phyloP scores from a whole-genome alignment of 1,284 basidiomycete species.

The Fereydounia khargensis region DNA sequence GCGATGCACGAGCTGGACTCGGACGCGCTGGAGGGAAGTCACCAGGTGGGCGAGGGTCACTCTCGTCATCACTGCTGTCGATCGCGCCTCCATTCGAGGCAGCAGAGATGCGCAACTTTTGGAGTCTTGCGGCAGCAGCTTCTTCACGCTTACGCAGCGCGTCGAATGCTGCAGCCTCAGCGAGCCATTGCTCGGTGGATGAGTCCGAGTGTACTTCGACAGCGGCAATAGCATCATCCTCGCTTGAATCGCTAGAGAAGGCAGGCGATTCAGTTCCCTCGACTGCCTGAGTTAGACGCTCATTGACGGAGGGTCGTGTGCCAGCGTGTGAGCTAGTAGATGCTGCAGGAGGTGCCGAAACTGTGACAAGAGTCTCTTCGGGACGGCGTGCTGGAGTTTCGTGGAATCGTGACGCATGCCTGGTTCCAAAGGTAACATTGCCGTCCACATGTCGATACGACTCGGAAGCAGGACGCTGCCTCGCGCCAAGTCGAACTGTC shows the following conservation, averaged over 20 bases:
- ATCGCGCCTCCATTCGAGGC: constrained; percentile 14
- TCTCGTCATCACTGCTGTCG: neutral
- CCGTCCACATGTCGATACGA: too few species aligned
- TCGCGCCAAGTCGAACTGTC: too few species aligned
- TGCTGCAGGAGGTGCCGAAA: constrained; percentile 31
- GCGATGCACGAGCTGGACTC: neutral
- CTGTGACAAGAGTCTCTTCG: constrained; percentile 24
- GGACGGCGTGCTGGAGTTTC: constrained; percentile 21
- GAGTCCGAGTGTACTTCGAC: constrained; percentile 16
- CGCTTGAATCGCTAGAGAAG: neutral
- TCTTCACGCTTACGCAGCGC: constrained; percentile 29
- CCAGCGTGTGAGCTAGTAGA: too few species aligned
- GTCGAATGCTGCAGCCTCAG: constrained; percentile 32
- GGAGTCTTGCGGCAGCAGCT: constrained; percentile 16
- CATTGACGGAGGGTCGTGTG: too few species aligned
- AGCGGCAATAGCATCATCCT: constrained; percentile 15
- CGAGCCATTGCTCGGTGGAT: constrained; percentile 32
- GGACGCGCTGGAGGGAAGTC: neutral
- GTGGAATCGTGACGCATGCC: too few species aligned
- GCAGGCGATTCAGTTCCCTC: constrained; percentile 1
- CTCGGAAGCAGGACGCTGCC: too few species aligned
- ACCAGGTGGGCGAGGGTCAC: neutral
- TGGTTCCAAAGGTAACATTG: too few species aligned
- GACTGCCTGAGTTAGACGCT: neutral
- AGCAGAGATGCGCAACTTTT: constrained; percentile 6